Percentiles rank a stretch among this genome's conserved stretches.
These are phyloP conservation scores for Paramecium octaurelia DNA, from an alignment of 73 alveolate species.

Conservation along the genomic window DNA sequence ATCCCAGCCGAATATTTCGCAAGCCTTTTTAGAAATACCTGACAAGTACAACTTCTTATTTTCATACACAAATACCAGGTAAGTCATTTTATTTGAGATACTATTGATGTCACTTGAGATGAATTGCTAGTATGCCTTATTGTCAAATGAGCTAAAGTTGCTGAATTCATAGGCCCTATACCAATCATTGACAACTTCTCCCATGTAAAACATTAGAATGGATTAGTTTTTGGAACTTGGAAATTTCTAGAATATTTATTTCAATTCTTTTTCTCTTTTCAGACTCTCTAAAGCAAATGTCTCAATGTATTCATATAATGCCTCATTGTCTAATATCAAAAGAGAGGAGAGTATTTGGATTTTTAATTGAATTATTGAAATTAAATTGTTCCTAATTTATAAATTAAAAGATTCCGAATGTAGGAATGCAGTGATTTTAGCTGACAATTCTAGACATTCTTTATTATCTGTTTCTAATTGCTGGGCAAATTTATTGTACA, in stretches of 20 bases:
- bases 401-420: not conserved
- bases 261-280: not conserved
- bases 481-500: not conserved
- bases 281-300: not conserved
- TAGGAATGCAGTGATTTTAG: not conserved
- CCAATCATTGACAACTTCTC: slow-evolving; percentile 13
- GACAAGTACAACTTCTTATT: not conserved
- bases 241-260: not conserved
- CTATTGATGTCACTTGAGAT: not conserved
- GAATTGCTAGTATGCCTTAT: not conserved
- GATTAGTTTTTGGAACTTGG: not conserved
- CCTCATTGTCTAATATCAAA: not conserved
- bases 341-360: not conserved
- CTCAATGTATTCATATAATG: not conserved
- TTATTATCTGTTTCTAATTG: not conserved
- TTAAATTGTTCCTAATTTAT: not conserved
- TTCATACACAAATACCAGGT: not conserved
- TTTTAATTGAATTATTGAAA: not conserved
- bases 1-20: not conserved
- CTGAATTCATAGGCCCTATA: not conserved
- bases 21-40: not conserved
- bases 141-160: not conserved
- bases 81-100: not conserved
- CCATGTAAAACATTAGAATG: not conserved
- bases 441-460: not conserved